Conservation (phyloP, 805 yeast genomes). For the Candida piceae region DNA sequence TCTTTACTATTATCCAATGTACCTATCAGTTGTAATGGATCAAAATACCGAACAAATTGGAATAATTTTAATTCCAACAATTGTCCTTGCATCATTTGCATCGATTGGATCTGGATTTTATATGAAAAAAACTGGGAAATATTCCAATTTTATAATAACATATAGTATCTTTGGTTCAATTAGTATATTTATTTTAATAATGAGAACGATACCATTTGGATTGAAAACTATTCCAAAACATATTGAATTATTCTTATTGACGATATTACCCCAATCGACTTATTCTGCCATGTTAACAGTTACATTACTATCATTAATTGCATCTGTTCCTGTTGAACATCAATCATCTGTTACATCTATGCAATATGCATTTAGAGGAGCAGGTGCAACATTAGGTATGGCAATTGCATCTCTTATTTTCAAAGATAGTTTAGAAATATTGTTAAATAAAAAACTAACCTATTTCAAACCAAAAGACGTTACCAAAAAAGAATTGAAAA, state of each 20-base stretch:
- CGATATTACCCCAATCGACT: slow-evolving; percentile 49
- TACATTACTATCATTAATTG: slow-evolving; percentile 61
- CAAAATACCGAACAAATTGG: slow-evolving; percentile 56
- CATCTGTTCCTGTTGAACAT: slow-evolving; percentile 61
- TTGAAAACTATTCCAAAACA: slow-evolving; percentile 8
- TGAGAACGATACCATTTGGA: slow-evolving; percentile 20
- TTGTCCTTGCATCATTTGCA: slow-evolving; percentile 52
- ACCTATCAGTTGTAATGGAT: slow-evolving; percentile 49
- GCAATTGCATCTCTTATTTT: slow-evolving; percentile 62
- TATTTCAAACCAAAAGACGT: slow-evolving; percentile 32
- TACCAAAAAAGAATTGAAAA: slow-evolving; percentile 31
- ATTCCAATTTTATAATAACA: slow-evolving; percentile 40
- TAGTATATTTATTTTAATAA: slow-evolving; percentile 33
- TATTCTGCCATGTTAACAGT: slow-evolving; percentile 58
- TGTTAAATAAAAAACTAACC: slow-evolving; percentile 29
- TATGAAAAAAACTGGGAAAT: slow-evolving; percentile 60
- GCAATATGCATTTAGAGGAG: slow-evolving; percentile 60
- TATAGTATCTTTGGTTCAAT: slow-evolving; percentile 39
- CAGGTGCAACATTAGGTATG: slow-evolving; percentile 63
- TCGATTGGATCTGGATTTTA: slow-evolving; percentile 60
- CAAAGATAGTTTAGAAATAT: slow-evolving; percentile 36
- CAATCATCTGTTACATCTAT: slow-evolving; percentile 68
- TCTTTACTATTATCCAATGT: slow-evolving; percentile 59
- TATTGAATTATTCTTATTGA: slow-evolving; percentile 40
- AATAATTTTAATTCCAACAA: slow-evolving; percentile 53